Evolutionary conservation across 108 stramenopile genomes (phyloP).

Genomic region (Licmophora abbreviata): DNA sequence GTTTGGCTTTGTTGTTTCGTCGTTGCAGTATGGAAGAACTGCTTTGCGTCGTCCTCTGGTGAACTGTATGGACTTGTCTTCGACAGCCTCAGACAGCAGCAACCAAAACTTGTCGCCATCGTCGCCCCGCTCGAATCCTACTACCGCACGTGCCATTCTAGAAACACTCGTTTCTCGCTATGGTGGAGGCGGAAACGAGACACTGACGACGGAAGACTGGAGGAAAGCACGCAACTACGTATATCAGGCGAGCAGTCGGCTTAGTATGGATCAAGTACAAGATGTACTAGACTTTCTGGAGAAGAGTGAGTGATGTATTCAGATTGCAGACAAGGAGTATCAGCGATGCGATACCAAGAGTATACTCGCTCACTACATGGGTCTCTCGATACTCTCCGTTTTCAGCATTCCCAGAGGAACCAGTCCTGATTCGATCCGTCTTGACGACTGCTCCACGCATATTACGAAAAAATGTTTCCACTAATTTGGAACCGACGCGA

Average conservation of each 20-base stretch:
- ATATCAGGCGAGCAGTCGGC: conserved; percentile 35
- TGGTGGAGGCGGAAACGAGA: not conserved
- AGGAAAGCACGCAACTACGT: conserved; percentile 45
- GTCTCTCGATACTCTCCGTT: no score
- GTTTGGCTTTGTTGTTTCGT: no score
- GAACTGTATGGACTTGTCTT: no score
- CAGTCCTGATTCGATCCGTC: conserved; percentile 23
- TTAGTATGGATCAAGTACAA: conserved; percentile 27
- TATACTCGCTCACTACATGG: no score
- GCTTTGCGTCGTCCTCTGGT: no score
- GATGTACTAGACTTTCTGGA: conserved; percentile 56
- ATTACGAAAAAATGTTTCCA: conserved; percentile 45
- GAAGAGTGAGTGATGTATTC: no score
- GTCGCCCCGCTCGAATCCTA: no score
- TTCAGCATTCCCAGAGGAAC: conserved; percentile 19
- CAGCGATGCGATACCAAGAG: no score
- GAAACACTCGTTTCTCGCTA: conserved; percentile 1
- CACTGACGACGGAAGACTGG: conserved; percentile 20
- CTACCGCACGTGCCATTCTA: conserved; percentile 1
- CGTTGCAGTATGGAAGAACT: no score
- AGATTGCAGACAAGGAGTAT: no score
- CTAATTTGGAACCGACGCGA: conserved; percentile 49
- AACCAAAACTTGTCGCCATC: no score
- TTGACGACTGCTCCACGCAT: conserved; percentile 61
- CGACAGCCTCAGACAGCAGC: no score